Evolutionary conservation across 768 basidiomycete genomes (phyloP).

Genomic region (Tephrocybe sp.): DNA sequence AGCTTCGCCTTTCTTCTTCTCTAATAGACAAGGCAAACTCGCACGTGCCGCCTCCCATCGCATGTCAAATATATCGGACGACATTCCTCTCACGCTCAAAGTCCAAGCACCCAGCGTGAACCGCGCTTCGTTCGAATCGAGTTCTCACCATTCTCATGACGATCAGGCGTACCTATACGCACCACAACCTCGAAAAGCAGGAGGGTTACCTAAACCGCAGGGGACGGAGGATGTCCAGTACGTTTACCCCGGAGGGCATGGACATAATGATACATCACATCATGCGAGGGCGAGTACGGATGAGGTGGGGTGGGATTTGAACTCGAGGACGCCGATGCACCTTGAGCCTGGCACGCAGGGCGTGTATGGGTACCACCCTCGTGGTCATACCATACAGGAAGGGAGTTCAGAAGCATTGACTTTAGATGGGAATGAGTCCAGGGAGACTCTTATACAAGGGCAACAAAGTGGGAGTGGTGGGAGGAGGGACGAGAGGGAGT

Average conservation of each 20-base stretch:
- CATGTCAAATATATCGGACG: constrained; percentile 20
- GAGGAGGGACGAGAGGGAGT: neutral
- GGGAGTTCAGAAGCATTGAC: neutral
- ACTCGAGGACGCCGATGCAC: constrained; percentile 5
- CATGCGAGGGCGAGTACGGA: no score
- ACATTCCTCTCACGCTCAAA: constrained; percentile 41
- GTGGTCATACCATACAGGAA: neutral
- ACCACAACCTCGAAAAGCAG: constrained; percentile 42
- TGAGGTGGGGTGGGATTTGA: constrained; percentile 32
- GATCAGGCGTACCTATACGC: constrained; percentile 44
- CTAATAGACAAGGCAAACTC: constrained; percentile 57
- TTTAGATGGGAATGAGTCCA: neutral
- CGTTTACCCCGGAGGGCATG: no score
- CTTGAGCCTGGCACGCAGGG: neutral
- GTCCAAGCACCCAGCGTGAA: constrained; percentile 26
- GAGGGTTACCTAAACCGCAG: constrained; percentile 13
- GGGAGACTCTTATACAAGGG: neutral
- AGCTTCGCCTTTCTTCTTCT: no score
- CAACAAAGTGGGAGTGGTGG: no score
- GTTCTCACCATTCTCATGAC: no score
- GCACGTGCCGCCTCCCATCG: constrained; percentile 24
- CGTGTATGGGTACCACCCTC: neutral
- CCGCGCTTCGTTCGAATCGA: constrained; percentile 1
- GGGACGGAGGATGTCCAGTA: neutral
- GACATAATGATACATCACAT: no score